Evolutionary conservation across 352 stramenopile genomes (phyloP).

Genomic region (Pythium utonaiense): DNA sequence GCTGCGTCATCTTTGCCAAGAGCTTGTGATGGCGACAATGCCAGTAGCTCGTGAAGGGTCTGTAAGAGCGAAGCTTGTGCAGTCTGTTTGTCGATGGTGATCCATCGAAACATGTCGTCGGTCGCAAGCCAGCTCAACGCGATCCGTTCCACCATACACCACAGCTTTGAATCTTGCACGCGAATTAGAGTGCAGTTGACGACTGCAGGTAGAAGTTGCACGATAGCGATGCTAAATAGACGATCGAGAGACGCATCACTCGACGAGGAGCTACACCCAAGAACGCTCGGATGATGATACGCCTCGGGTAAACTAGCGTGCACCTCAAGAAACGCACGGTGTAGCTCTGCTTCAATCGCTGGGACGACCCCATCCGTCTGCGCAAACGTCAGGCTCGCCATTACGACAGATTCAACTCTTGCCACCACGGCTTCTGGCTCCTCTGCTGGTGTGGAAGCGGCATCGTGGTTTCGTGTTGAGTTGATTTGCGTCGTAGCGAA

Average conservation of each 20-base stretch:
- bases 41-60: constrained; percentile 28
- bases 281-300: not conserved
- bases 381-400: not conserved
- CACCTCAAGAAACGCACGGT: constrained; percentile 1
- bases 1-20: not conserved
- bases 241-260: constrained; percentile 30
- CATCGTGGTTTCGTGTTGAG: not conserved
- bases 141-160: constrained; percentile 34
- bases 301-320: not conserved
- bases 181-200: not conserved
- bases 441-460: not conserved
- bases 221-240: constrained; percentile 49
- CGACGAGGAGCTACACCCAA: not conserved
- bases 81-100: constrained; percentile 39
- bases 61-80: constrained; percentile 34
- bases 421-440: constrained; percentile 10
- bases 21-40: not conserved
- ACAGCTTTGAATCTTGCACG: constrained; percentile 17
- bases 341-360: not conserved
- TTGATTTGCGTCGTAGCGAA: not conserved
- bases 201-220: constrained; percentile 37
- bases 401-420: constrained; percentile 5
- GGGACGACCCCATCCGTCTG: not conserved
- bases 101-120: constrained; percentile 74
- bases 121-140: constrained; percentile 46